A percentile compares a stretch with the other conserved stretches of the same genome.
phyloP scores from a whole-genome alignment of 257 asterid genomes.

The Capsicum chinense region DNA sequence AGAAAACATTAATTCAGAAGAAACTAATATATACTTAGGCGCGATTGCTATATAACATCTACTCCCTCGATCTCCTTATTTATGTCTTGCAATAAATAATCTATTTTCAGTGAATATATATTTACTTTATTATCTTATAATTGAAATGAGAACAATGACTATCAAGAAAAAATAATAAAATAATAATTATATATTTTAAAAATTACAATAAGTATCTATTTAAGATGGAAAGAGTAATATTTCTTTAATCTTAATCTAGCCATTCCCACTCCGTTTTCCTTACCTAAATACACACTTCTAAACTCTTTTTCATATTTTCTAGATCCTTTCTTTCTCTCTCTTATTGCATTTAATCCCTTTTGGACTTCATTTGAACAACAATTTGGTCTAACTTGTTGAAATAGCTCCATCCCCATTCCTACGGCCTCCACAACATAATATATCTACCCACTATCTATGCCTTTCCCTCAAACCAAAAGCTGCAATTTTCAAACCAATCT shows the following conservation, averaged over 20 bases:
- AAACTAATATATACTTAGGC: too few species aligned
- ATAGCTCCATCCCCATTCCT: slow-evolving; percentile 29
- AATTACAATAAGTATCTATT: neutral
- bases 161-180: neutral
- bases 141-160: neutral
- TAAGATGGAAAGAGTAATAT: neutral
- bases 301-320: neutral
- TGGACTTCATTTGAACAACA: neutral
- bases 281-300: neutral
- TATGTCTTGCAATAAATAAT: too few species aligned
- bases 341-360: neutral
- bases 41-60: too few species aligned
- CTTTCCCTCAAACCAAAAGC: slow-evolving; percentile 6
- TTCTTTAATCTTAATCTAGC: slow-evolving; percentile 24
- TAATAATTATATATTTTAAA: neutral
- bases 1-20: too few species aligned
- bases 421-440: neutral
- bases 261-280: slow-evolving; percentile 19
- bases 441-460: slow-evolving; percentile 20
- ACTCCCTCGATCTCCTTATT: too few species aligned
- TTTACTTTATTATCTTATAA: neutral
- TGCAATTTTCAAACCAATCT: slow-evolving; percentile 23
- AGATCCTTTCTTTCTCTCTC: neutral
- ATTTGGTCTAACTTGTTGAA: slow-evolving; percentile 21
- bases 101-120: neutral